phyloP scores from a whole-genome alignment of 2,329 filamentous ascomycete species.

The Colletotrichum tanaceti region DNA sequence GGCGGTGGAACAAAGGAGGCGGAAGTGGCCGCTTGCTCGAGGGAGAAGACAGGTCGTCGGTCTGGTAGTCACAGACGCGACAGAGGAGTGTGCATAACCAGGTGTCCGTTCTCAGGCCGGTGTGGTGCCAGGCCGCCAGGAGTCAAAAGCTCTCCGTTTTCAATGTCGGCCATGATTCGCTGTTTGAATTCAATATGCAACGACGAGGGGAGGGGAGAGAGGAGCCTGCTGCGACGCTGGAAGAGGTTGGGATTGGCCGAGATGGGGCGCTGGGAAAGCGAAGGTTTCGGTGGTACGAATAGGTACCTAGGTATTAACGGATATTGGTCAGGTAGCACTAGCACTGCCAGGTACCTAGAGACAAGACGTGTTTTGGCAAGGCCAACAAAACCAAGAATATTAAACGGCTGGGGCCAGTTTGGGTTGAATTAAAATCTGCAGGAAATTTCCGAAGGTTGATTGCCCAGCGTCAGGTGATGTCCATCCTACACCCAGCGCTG shows the following conservation, averaged over 20 bases:
- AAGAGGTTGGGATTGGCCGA: conserved; percentile 36
- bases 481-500: conserved; percentile 3
- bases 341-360: neutral
- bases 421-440: conserved; percentile 23
- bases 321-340: conserved; percentile 20
- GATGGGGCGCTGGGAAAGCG: conserved; percentile 18
- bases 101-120: conserved; percentile 30
- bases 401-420: conserved; percentile 15
- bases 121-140: conserved; percentile 3
- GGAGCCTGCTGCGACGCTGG: conserved; percentile 35
- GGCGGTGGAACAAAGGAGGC: conserved; percentile 30
- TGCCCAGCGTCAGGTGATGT: conserved; percentile 27
- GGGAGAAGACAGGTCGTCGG: conserved; percentile 10
- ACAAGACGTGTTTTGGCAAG: neutral
- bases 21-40: conserved; percentile 18
- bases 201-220: conserved; percentile 17
- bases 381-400: conserved; percentile 10
- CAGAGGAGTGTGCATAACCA: conserved; percentile 5
- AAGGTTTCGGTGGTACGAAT: conserved; percentile 19
- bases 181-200: conserved; percentile 31
- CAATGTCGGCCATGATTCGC: conserved; percentile 31
- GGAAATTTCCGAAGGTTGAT: conserved; percentile 21
- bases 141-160: conserved; percentile 29
- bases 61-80: conserved; percentile 33
- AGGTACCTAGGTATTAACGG: too few relatives aligned